Evolutionary conservation across 2,329 filamentous ascomycete species (phyloP).

Genomic region (Arthrinium phaeospermum): DNA sequence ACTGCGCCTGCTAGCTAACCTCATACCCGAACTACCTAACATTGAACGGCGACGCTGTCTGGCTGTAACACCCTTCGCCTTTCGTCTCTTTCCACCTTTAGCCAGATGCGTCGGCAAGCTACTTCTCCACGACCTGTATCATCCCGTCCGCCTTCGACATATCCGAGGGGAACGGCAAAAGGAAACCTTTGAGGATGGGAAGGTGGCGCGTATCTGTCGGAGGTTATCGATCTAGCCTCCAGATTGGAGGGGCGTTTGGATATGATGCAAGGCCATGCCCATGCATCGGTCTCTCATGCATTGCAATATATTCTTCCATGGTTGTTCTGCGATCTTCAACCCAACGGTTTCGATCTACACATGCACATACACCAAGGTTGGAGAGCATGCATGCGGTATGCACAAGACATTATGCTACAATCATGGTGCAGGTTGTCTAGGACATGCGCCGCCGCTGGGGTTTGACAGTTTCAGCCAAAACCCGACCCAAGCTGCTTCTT

Average conservation of each 20-base stretch:
- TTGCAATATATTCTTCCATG: background rate
- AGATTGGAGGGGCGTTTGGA: background rate
- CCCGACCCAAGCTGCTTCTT: background rate
- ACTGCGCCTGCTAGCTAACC: background rate
- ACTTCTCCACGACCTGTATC: background rate
- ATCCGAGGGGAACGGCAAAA: background rate
- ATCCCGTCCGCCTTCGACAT: background rate
- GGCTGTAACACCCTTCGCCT: background rate
- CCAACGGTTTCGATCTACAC: background rate
- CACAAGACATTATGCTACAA: background rate
- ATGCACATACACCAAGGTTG: background rate
- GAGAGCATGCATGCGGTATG: background rate
- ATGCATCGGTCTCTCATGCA: constrained; percentile 12
- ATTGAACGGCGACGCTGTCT: background rate
- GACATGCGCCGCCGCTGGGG: background rate
- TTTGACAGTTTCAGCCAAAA: constrained; percentile 5
- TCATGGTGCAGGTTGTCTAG: constrained; percentile 9
- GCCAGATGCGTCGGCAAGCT: background rate
- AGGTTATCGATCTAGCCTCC: background rate
- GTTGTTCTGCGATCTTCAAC: background rate
- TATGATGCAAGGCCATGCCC: background rate
- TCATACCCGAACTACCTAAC: background rate
- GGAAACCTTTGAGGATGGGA: no score
- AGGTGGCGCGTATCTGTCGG: background rate
- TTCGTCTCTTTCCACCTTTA: background rate